phyloP scores from a whole-genome alignment of 2,329 filamentous ascomycete genomes.

The Fonsecaea multimorphosa region DNA sequence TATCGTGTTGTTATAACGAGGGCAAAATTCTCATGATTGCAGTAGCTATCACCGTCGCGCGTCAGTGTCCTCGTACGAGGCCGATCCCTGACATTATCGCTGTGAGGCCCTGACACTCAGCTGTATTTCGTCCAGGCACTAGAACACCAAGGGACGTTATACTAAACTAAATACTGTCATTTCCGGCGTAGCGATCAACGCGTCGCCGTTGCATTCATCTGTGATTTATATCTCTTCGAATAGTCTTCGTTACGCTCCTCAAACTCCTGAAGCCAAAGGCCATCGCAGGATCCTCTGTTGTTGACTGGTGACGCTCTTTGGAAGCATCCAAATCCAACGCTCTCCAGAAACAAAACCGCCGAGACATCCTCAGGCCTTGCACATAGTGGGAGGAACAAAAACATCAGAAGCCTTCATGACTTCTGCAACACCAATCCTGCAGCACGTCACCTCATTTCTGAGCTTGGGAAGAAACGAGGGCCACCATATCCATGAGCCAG shows the following conservation, averaged over 20 bases:
- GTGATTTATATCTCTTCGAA: neutral
- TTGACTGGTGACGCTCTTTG: neutral
- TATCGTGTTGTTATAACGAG: too few relatives aligned
- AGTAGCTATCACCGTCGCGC: too few relatives aligned
- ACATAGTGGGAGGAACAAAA: neutral
- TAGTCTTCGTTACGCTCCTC: neutral
- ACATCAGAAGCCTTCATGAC: neutral
- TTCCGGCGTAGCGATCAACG: neutral
- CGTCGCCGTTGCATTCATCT: neutral
- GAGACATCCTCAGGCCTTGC: neutral
- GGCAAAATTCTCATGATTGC: too few relatives aligned
- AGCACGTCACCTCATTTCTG: conserved; percentile 62
- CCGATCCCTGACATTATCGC: too few relatives aligned
- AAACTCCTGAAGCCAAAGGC: neutral
- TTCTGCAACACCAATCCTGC: neutral
- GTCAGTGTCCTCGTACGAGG: too few relatives aligned
- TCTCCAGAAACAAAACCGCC: neutral
- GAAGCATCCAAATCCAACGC: neutral
- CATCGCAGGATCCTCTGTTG: neutral
- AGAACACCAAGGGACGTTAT: too few relatives aligned
- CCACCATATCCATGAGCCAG: conserved; percentile 84
- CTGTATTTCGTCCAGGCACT: too few relatives aligned
- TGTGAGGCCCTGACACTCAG: too few relatives aligned
- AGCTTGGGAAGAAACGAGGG: conserved; percentile 78
- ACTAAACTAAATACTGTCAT: too few relatives aligned